Evolutionary conservation across 2,329 filamentous ascomycete genomes (phyloP).

Genomic region (Sporothrix schenckii): DNA sequence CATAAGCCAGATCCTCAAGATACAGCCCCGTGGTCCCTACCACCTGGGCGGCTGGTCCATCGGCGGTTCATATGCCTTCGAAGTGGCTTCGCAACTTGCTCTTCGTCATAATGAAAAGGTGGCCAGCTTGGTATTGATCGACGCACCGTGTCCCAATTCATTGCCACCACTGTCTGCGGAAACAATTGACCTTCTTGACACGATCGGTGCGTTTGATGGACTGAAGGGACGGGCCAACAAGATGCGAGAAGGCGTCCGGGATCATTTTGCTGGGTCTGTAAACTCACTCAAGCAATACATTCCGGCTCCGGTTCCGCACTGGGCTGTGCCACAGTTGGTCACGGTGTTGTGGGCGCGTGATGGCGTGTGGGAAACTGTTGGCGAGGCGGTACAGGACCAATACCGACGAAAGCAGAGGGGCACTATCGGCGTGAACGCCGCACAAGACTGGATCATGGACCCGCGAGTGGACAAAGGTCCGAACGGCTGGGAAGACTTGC

Average conservation of each 20-base stretch:
- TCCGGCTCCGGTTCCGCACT: slow-evolving; percentile 8
- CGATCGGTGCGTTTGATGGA: not conserved
- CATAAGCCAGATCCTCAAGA: slow-evolving; percentile 2
- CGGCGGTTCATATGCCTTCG: slow-evolving; percentile 22
- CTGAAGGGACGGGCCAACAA: slow-evolving; percentile 8
- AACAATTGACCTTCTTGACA: slow-evolving; percentile 10
- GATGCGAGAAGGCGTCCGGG: slow-evolving; percentile 19
- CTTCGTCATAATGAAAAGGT: slow-evolving; percentile 11
- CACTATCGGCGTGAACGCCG: not conserved
- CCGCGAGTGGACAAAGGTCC: slow-evolving; percentile 26
- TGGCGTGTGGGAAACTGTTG: slow-evolving; percentile 31
- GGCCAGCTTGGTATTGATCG: slow-evolving; percentile 4
- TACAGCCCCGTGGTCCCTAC: slow-evolving; percentile 20
- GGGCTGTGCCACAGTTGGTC: slow-evolving; percentile 17
- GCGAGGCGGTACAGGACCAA: slow-evolving; percentile 14
- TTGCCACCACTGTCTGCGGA: slow-evolving; percentile 5
- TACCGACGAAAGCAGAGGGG: not conserved
- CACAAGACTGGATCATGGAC: slow-evolving; percentile 25
- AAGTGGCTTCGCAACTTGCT: slow-evolving; percentile 20
- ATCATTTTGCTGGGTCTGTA: slow-evolving; percentile 24
- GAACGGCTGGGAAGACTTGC: slow-evolving; percentile 16
- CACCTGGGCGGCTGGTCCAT: slow-evolving; percentile 25
- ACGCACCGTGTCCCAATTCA: slow-evolving; percentile 12
- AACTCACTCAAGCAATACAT: slow-evolving; percentile 24
- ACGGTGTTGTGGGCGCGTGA: slow-evolving; percentile 25